A percentile compares a stretch with the other conserved stretches of the same genome.
phyloP scores from a whole-genome alignment of 2,329 filamentous ascomycete species.

The Microcyclosporella mali region DNA sequence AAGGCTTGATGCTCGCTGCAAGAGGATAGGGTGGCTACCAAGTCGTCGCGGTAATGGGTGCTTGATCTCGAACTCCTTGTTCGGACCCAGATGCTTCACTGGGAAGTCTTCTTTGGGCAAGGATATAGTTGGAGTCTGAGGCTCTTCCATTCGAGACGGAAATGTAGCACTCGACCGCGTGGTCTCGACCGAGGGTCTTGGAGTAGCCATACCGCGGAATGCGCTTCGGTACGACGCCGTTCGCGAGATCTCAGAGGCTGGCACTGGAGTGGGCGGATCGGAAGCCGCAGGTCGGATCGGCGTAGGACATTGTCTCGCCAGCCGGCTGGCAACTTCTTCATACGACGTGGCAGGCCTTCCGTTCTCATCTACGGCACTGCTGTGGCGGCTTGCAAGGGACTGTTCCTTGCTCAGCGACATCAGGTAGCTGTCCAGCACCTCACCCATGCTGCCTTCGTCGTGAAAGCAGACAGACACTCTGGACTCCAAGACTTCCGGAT shows the following conservation, averaged over 20 bases:
- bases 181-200: too few species aligned
- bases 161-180: too few species aligned
- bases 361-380: slow-evolving; percentile 3
- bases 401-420: slow-evolving; percentile 20
- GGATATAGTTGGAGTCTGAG: slow-evolving; percentile 16
- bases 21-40: slow-evolving; percentile 26
- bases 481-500: slow-evolving; percentile 28
- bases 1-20: slow-evolving; percentile 29
- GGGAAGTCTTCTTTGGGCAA: slow-evolving; percentile 27
- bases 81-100: slow-evolving; percentile 22
- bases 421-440: slow-evolving; percentile 27
- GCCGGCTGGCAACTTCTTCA: slow-evolving; percentile 16
- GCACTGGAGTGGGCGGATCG: slow-evolving; percentile 26
- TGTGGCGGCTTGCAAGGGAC: slow-evolving; percentile 6
- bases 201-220: slow-evolving; percentile 10
- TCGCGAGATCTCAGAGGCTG: slow-evolving; percentile 23
- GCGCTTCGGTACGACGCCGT: slow-evolving; percentile 23
- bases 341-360: slow-evolving; percentile 12
- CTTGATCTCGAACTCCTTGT: slow-evolving; percentile 25
- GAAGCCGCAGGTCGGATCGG: slow-evolving; percentile 29
- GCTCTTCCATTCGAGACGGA: not conserved
- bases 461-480: slow-evolving; percentile 30
- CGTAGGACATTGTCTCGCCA: slow-evolving; percentile 18
- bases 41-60: slow-evolving; percentile 27
- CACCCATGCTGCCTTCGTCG: slow-evolving; percentile 22